Base-by-base conservation (phyloP, 2,329 filamentous ascomycete species). In the Colletotrichum sp. region DNA sequence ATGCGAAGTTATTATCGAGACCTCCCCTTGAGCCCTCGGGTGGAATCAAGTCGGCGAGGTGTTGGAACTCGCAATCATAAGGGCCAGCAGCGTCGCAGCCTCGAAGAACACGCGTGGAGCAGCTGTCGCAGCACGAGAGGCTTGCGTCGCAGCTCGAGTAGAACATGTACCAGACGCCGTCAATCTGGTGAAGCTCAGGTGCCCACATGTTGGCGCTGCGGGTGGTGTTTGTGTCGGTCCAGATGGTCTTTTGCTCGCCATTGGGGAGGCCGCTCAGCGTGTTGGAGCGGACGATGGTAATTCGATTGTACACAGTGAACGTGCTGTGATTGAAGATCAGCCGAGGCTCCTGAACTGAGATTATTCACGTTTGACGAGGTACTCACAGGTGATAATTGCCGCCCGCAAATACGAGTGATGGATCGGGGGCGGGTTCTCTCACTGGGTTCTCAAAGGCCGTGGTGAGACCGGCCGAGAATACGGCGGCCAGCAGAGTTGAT, bases 121-220 rank as follows among this genome's bases (percentile, higher is more conserved):
- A 59, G 8, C 55, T 59, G 55, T 59, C 55, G 15, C 55, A 59
- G 55, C 55, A 59, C 4, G 55, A 27, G 82, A 85, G n/a, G 3
- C 25, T 59, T 0, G 22, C 16, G 55, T 59, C 55, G 16, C 55
- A 59, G 27, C 70, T 72, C 1, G 77, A 78, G 71, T 78, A 78
- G 68, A 78, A 75, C 59, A 78, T 78, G 34, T 78, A 74, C 77
- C 77, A 78, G 30, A 63, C 65, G 22, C 72, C 68, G 28, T 78
- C 77, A 39, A 78, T 78, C n/a, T 75, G 76, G 30, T 78, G 77
- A 4, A 78, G 75, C 57, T 78, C 77, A 2, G 77, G 77, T 0
- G 77, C 77, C 77, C 77, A 78, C 76, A 72, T 72, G 30, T 72
- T 71, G 69, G 69, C 69, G 13, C 57, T 72, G 48, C 69, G 69